These are phyloP conservation scores for Sugiyamaella americana DNA, from an alignment of 805 yeast genomes.

Conservation along the genomic window DNA sequence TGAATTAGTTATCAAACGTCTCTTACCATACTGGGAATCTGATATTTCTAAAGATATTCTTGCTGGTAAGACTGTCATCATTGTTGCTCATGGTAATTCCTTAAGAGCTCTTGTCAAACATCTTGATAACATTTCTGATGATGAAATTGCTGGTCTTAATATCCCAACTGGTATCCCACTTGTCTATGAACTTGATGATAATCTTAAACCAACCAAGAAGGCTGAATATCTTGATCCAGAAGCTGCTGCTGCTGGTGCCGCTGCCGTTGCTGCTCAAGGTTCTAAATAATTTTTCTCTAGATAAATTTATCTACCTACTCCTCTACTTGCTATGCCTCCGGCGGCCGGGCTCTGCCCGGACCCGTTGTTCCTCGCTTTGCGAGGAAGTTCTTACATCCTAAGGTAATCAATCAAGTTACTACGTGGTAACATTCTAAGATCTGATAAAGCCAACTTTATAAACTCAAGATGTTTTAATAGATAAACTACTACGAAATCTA, in stretches of 20 bases:
- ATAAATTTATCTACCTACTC: too few relatives aligned
- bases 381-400: too few relatives aligned
- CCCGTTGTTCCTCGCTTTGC: too few relatives aligned
- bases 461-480: too few relatives aligned
- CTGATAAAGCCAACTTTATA: too few relatives aligned
- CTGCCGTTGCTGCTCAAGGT: constrained; percentile 98
- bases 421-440: too few relatives aligned
- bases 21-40: constrained; percentile 96
- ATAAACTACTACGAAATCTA: too few relatives aligned
- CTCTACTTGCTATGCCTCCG: too few relatives aligned
- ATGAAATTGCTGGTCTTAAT: constrained; percentile 87
- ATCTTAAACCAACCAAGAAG: constrained; percentile 84
- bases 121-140: constrained; percentile 89
- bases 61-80: constrained; percentile 80
- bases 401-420: too few relatives aligned
- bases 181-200: constrained; percentile 87
- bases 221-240: constrained; percentile 98
- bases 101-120: constrained; percentile 94
- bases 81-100: constrained; percentile 98
- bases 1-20: constrained; percentile 90
- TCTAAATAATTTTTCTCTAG: constrained; percentile 28
- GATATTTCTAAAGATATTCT: constrained; percentile 78
- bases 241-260: constrained; percentile 99
- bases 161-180: constrained; percentile 98
- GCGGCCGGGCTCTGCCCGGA: too few relatives aligned